These are phyloP conservation scores for Phtheirospermum japonicum DNA, from an alignment of 257 asterid species.

Conservation along the genomic window DNA sequence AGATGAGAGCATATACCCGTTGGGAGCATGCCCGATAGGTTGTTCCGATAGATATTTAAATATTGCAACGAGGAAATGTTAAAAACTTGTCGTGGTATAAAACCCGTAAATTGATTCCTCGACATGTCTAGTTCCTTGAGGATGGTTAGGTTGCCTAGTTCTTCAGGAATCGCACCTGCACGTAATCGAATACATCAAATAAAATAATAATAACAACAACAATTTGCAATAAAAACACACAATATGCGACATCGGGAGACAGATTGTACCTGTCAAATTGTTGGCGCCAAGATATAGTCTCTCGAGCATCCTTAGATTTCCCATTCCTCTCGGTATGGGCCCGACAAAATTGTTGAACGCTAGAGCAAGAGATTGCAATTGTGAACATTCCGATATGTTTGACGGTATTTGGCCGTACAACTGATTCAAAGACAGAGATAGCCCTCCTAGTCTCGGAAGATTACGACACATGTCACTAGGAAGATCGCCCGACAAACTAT, in stretches of 20 bases:
- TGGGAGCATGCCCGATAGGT: neutral
- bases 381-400: slow-evolving; percentile 26
- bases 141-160: neutral
- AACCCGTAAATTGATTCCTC: neutral
- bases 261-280: slow-evolving; percentile 14
- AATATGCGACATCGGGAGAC: too few species aligned
- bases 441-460: slow-evolving; percentile 3
- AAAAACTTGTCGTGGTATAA: neutral
- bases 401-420: slow-evolving; percentile 29
- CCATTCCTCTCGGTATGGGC: slow-evolving; percentile 26
- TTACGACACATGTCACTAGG: slow-evolving; percentile 15
- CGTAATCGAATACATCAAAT: too few species aligned
- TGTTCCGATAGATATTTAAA: neutral
- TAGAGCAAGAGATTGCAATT: slow-evolving; percentile 14
- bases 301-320: slow-evolving; percentile 22
- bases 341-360: slow-evolving; percentile 26
- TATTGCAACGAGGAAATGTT: neutral
- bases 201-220: too few species aligned
- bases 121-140: neutral
- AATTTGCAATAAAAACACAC: neutral
- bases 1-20: neutral
- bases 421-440: slow-evolving; percentile 15
- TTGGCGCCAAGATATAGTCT: slow-evolving; percentile 10
- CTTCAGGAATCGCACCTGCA: neutral
- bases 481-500: neutral